These are phyloP conservation scores for Sphaerulina musiva DNA, from an alignment of 2,329 filamentous ascomycete genomes.

Conservation along the genomic window DNA sequence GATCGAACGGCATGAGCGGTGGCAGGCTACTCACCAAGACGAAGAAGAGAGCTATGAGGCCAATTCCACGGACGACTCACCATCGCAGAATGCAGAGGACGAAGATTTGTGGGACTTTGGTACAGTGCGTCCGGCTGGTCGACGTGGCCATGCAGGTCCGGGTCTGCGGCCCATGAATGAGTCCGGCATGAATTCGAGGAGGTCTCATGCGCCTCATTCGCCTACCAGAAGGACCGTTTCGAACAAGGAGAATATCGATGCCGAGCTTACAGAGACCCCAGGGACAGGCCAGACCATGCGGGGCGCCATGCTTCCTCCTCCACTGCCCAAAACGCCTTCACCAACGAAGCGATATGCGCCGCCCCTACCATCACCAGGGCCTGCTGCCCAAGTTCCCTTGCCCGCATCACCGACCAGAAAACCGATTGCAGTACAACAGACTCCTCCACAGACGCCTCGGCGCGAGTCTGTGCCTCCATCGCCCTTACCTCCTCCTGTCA, in stretches of 20 bases:
- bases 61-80: slow-evolving; percentile 43
- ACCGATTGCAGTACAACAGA: slow-evolving; percentile 31
- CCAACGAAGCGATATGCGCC: slow-evolving; percentile 36
- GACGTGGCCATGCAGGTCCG: slow-evolving; percentile 49
- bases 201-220: slow-evolving; percentile 37
- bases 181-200: slow-evolving; percentile 68
- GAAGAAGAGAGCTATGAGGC: slow-evolving; percentile 60
- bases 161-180: slow-evolving; percentile 71
- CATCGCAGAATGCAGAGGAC: slow-evolving; percentile 47
- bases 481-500: slow-evolving; percentile 29
- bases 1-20: slow-evolving; percentile 83
- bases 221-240: slow-evolving; percentile 31
- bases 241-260: slow-evolving; percentile 32
- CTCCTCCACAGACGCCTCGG: slow-evolving; percentile 29
- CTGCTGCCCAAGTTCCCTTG: slow-evolving; percentile 41
- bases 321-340: slow-evolving; percentile 36
- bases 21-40: slow-evolving; percentile 72
- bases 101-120: slow-evolving; percentile 99
- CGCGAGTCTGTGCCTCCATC: slow-evolving; percentile 28
- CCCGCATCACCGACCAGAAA: slow-evolving; percentile 43
- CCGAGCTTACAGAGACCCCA: slow-evolving; percentile 34
- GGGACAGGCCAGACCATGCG: slow-evolving; percentile 11
- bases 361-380: slow-evolving; percentile 34
- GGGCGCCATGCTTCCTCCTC: slow-evolving; percentile 33
- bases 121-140: slow-evolving; percentile 73